These are phyloP conservation scores for Apostasia ramifera DNA, from an alignment of 106 monocot species.

Conservation along the genomic window DNA sequence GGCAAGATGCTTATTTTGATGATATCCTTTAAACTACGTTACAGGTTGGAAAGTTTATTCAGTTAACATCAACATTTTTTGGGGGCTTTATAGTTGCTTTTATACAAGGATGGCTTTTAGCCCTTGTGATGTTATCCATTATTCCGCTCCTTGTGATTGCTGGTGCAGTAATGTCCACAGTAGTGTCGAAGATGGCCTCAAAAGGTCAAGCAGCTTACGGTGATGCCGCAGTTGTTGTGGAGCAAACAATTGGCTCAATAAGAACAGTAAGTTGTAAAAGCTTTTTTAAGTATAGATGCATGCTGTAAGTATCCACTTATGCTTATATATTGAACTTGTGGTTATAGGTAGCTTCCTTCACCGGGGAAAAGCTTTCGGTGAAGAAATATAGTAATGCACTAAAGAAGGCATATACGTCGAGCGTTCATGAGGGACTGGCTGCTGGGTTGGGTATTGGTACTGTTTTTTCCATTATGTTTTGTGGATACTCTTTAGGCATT, in stretches of 20 bases:
- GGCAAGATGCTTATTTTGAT: too few relatives aligned
- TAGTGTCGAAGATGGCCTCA: constrained; percentile 36
- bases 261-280: constrained; percentile 33
- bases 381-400: constrained; percentile 25
- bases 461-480: too few relatives aligned
- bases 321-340: background rate
- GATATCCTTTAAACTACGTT: background rate
- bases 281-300: too few relatives aligned
- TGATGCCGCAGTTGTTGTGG: constrained; percentile 39
- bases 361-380: constrained; percentile 39
- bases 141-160: constrained; percentile 46
- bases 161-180: constrained; percentile 29
- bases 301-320: background rate
- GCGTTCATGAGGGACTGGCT: too few relatives aligned
- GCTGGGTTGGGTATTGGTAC: too few relatives aligned
- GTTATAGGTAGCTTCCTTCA: constrained; percentile 49
- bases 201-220: constrained; percentile 41
- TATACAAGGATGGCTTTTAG: too few relatives aligned
- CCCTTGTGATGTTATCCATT: constrained; percentile 21
- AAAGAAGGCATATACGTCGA: constrained; percentile 11
- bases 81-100: too few relatives aligned
- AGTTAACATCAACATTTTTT: constrained; percentile 41
- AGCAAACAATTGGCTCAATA: constrained; percentile 14
- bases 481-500: too few relatives aligned
- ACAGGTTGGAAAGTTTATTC: constrained; percentile 47